Evolutionary conservation across 192 early-diverging fungal genomes (phyloP).

Genomic region (Pilobolus umbonatus): DNA sequence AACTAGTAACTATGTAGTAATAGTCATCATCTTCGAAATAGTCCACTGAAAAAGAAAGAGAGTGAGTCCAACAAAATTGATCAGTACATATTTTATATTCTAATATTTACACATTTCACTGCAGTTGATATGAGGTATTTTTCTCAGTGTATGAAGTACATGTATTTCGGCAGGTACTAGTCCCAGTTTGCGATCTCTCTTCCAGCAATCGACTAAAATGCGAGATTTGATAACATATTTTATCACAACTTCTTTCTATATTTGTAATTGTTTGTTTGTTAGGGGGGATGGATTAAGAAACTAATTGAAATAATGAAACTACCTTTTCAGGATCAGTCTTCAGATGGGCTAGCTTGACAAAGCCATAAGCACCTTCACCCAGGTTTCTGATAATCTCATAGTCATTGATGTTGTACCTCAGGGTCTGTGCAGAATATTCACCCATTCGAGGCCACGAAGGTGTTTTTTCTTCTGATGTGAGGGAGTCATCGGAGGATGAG

Average conservation of each 20-base stretch:
- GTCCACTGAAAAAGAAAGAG: too few species aligned
- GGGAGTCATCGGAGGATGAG: neutral
- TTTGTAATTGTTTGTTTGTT: neutral
- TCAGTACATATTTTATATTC: too few species aligned
- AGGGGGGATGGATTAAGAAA: too few species aligned
- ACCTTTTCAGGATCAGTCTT: conserved; percentile 45
- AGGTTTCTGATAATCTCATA: conserved; percentile 56
- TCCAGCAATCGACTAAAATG: conserved; percentile 65
- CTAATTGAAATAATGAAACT: conserved; percentile 5
- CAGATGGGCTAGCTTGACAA: conserved; percentile 56
- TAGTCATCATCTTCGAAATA: conserved; percentile 62
- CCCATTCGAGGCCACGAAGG: neutral
- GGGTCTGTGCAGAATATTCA: conserved; percentile 44
- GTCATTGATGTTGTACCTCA: conserved; percentile 43
- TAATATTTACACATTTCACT: conserved; percentile 42
- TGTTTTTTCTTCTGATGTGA: neutral
- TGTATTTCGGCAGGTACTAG: conserved; percentile 75
- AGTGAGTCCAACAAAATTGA: too few species aligned
- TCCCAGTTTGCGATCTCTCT: conserved; percentile 55
- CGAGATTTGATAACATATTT: conserved; percentile 71
- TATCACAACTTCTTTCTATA: conserved; percentile 52
- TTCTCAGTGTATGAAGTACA: conserved; percentile 58
- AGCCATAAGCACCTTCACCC: conserved; percentile 71
- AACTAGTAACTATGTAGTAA: conserved; percentile 62
- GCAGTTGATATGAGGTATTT: conserved; percentile 49